Conservation (phyloP, 441 rosid genomes). For the Cnidoscolus chayamansa region DNA sequence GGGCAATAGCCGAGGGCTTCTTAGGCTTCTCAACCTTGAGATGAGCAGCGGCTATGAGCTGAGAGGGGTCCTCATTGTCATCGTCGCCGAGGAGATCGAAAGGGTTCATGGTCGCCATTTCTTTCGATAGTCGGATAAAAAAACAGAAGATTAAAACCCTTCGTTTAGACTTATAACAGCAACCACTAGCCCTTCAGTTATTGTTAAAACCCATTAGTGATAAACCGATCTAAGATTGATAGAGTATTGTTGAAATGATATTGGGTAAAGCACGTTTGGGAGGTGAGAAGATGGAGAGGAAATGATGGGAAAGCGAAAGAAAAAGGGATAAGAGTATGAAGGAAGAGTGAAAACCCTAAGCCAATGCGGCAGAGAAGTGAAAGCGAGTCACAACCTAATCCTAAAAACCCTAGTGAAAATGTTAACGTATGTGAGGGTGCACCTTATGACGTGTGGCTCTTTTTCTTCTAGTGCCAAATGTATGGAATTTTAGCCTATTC, state of each 20-base stretch:
- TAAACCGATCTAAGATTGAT: slow-evolving; percentile 19
- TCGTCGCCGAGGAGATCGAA: slow-evolving; percentile 77
- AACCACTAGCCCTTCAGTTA: slow-evolving; percentile 32
- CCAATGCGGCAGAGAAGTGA: slow-evolving; percentile 46
- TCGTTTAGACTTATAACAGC: slow-evolving; percentile 21
- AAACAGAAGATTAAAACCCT: slow-evolving; percentile 8
- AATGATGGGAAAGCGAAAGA: background rate
- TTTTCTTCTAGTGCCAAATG: too few species aligned
- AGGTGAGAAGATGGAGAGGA: slow-evolving; percentile 5
- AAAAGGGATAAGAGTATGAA: background rate
- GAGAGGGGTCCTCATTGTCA: slow-evolving; percentile 66
- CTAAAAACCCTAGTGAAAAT: slow-evolving; percentile 42
- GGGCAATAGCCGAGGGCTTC: slow-evolving; percentile 40
- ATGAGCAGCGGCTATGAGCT: slow-evolving; percentile 50
- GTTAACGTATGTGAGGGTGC: slow-evolving; percentile 19
- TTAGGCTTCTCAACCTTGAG: slow-evolving; percentile 58
- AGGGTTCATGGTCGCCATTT: slow-evolving; percentile 80
- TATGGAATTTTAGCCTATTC: too few species aligned
- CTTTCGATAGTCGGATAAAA: background rate
- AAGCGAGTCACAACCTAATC: slow-evolving; percentile 20
- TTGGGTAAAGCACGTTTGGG: background rate
- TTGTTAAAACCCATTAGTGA: slow-evolving; percentile 32
- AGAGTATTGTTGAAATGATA: background rate
- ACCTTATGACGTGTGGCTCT: slow-evolving; percentile 4
- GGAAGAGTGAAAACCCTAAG: slow-evolving; percentile 40